Conservation (phyloP, 306 rosid genomes). For the Mimosa pudica region DNA sequence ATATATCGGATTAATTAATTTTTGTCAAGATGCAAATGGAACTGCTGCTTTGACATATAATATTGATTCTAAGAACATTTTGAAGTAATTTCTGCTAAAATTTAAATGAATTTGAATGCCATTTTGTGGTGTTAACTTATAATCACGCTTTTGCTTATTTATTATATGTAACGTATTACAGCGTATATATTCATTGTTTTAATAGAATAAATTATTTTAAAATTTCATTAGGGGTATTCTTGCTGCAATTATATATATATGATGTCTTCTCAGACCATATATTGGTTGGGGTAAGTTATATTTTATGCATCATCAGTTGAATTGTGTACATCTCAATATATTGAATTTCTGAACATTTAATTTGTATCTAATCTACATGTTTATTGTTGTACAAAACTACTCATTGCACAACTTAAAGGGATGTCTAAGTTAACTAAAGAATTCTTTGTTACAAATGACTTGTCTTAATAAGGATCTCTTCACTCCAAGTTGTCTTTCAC, state of each 20-base stretch:
- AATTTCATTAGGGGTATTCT: conserved; percentile 80
- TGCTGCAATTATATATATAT: conserved; percentile 54
- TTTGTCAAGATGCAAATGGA: neutral
- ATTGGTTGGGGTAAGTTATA: conserved; percentile 87
- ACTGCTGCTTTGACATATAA: neutral
- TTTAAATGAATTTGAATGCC: neutral
- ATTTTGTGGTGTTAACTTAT: conserved; percentile 23
- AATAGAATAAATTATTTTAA: conserved; percentile 27
- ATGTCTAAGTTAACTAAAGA: neutral
- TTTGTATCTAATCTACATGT: neutral
- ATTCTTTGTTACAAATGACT: no score
- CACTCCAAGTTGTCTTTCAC: no score
- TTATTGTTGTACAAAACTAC: conserved; percentile 3
- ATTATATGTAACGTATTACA: neutral
- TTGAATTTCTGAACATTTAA: neutral
- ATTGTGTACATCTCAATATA: conserved; percentile 2
- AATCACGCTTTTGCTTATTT: neutral
- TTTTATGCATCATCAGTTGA: neutral
- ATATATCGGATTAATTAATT: neutral
- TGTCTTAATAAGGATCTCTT: no score
- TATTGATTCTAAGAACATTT: neutral
- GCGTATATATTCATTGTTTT: neutral
- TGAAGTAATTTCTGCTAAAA: neutral
- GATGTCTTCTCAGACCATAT: conserved; percentile 78
- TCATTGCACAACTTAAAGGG: conserved; percentile 4